A percentile compares a stretch with the other conserved stretches of the same genome.
phyloP scores from a whole-genome alignment of 768 basidiomycete genomes.

The Mycena kentingensis region DNA sequence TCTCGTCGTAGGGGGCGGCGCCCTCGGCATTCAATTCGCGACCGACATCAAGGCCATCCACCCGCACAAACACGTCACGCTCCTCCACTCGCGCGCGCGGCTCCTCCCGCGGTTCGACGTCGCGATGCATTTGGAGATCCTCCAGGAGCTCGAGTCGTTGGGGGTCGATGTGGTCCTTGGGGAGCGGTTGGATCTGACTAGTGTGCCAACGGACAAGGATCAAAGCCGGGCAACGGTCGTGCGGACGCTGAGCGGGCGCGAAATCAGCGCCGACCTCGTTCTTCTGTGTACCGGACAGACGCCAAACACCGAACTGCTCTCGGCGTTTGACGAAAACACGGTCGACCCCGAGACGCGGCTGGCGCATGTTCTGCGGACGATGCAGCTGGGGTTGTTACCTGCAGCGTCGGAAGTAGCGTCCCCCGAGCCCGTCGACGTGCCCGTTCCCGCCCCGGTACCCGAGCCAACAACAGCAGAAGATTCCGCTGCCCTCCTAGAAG shows the following conservation, averaged over 20 bases:
- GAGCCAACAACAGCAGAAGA: background rate
- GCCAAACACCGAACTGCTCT: constrained; percentile 55
- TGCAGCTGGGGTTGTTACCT: constrained; percentile 46
- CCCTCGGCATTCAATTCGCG: constrained; percentile 71
- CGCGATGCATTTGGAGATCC: constrained; percentile 51
- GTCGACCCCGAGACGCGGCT: constrained; percentile 42
- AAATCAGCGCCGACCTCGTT: constrained; percentile 54
- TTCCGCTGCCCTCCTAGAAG: constrained; percentile 15
- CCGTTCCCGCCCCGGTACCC: background rate
- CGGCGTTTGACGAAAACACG: constrained; percentile 41
- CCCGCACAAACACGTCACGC: constrained; percentile 54
- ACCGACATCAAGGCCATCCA: constrained; percentile 60
- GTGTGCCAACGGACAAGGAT: constrained; percentile 32
- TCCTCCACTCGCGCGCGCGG: constrained; percentile 59
- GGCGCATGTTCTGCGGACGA: constrained; percentile 48
- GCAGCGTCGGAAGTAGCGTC: no score
- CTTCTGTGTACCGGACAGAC: constrained; percentile 63
- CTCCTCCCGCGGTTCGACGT: constrained; percentile 56
- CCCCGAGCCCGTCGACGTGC: background rate
- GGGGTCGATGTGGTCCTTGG: constrained; percentile 54
- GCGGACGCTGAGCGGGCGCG: constrained; percentile 49
- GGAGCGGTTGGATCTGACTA: constrained; percentile 51
- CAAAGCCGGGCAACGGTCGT: constrained; percentile 37
- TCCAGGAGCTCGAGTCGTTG: constrained; percentile 42
- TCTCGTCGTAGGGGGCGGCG: constrained; percentile 71